These are phyloP conservation scores for Epichloe coenophiala DNA, from an alignment of 2,329 filamentous ascomycete species.

Conservation along the genomic window DNA sequence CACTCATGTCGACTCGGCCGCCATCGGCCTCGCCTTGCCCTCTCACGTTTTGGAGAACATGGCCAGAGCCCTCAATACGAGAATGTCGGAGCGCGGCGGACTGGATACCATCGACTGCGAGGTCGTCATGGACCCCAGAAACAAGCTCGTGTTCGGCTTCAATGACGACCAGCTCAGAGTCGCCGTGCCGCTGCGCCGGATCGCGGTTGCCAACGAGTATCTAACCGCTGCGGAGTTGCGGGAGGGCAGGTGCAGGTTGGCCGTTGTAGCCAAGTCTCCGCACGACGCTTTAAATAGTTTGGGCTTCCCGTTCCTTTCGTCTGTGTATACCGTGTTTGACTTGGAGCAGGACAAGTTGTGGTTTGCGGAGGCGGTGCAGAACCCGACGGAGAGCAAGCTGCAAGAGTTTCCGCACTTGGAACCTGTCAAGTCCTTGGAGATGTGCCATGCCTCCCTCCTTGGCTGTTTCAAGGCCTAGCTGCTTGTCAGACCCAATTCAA, in stretches of 20 bases:
- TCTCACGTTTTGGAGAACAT: neutral
- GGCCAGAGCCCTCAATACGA: neutral
- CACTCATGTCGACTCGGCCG: neutral
- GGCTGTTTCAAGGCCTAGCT: too few relatives aligned
- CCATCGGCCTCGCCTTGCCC: neutral
- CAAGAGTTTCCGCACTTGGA: neutral
- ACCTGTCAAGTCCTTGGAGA: too few relatives aligned
- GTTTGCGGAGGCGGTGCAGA: neutral
- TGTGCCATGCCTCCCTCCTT: too few relatives aligned
- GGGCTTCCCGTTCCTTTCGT: neutral
- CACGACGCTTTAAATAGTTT: accelerated
- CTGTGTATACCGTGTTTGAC: neutral
- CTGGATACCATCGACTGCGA: neutral
- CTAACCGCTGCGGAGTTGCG: accelerated
- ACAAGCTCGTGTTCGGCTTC: neutral
- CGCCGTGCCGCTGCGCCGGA: neutral
- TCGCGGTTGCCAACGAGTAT: neutral
- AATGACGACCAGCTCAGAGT: neutral
- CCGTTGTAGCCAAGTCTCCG: accelerated
- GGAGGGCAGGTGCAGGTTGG: neutral
- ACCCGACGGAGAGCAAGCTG: neutral
- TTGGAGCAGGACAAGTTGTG: neutral
- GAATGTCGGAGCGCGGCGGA: accelerated
- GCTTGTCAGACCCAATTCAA: too few relatives aligned
- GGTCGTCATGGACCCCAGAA: neutral